Evolutionary conservation across 75 land plant genomes (phyloP).

Genomic region (Cunninghamia lanceolata): DNA sequence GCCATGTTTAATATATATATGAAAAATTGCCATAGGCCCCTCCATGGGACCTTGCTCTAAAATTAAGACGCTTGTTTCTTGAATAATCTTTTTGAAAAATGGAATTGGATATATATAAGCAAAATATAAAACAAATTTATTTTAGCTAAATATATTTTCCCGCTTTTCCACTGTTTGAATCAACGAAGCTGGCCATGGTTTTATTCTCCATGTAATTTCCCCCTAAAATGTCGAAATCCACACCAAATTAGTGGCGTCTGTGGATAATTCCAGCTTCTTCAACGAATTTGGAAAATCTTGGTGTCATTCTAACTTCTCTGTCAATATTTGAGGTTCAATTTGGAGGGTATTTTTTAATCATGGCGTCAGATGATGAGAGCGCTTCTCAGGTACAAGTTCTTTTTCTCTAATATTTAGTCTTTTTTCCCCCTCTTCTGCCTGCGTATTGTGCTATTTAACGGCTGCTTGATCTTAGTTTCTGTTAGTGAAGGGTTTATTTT

Average conservation of each 20-base stretch:
- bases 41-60: too few relatives aligned
- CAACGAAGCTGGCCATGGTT: background rate
- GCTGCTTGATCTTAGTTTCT: too few relatives aligned
- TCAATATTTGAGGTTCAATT: background rate
- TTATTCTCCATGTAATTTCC: background rate
- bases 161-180: conserved; percentile 2
- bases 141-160: background rate
- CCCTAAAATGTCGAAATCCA: background rate
- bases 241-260: background rate
- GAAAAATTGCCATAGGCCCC: too few relatives aligned
- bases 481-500: background rate
- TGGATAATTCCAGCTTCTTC: background rate
- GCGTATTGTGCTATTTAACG: too few relatives aligned
- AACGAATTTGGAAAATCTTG: background rate
- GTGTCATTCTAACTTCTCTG: background rate
- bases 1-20: too few relatives aligned
- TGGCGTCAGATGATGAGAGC: background rate
- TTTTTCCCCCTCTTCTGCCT: too few relatives aligned
- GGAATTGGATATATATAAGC: background rate
- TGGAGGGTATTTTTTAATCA: background rate
- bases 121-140: background rate
- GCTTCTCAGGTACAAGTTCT: background rate
- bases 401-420: background rate
- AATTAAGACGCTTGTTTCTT: too few relatives aligned
- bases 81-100: too few relatives aligned